A percentile compares a stretch with the other conserved stretches of the same genome.
Evolutionary conservation across 257 asterid genomes (phyloP).

Genomic region (Ehretia macrophylla): DNA sequence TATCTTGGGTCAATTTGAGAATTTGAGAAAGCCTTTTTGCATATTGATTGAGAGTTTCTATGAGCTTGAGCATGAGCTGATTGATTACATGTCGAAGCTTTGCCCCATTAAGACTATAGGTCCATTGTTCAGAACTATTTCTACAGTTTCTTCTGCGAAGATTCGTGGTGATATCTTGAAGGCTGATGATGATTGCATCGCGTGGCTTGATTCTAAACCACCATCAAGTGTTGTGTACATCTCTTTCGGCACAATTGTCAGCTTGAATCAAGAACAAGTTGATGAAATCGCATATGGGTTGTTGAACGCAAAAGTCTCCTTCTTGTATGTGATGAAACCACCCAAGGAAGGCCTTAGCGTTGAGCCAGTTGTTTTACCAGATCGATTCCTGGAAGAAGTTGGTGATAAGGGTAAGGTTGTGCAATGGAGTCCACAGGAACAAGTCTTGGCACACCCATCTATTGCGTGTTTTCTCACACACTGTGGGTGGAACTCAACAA

Average conservation of each 20-base stretch:
- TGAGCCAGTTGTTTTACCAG: conserved; percentile 40
- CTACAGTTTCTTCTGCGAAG: neutral
- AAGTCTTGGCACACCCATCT: conserved; percentile 64
- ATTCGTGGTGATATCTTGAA: conserved; percentile 39
- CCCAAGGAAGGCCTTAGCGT: conserved; percentile 25
- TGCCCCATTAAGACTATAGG: conserved; percentile 61
- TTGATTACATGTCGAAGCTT: conserved; percentile 27
- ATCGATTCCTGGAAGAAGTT: conserved; percentile 41
- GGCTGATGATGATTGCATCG: conserved; percentile 40
- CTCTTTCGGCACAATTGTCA: conserved; percentile 69
- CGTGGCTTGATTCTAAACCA: conserved; percentile 55
- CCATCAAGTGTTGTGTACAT: conserved; percentile 58
- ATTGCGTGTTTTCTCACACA: conserved; percentile 72
- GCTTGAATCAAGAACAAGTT: conserved; percentile 53
- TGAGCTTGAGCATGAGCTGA: conserved; percentile 10
- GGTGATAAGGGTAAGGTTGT: conserved; percentile 58
- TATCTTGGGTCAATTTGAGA: conserved; percentile 2
- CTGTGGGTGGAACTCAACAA: conserved; percentile 87
- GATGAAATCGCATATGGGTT: conserved; percentile 69
- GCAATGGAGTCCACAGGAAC: conserved; percentile 74
- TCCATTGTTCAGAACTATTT: conserved; percentile 49
- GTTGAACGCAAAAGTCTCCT: conserved; percentile 35
- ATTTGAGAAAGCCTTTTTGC: conserved; percentile 11
- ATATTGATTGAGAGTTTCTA: conserved; percentile 11
- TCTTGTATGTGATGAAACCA: conserved; percentile 54